Evolutionary conservation across 768 basidiomycete genomes (phyloP).

Genomic region (Atractiella rhizophila): DNA sequence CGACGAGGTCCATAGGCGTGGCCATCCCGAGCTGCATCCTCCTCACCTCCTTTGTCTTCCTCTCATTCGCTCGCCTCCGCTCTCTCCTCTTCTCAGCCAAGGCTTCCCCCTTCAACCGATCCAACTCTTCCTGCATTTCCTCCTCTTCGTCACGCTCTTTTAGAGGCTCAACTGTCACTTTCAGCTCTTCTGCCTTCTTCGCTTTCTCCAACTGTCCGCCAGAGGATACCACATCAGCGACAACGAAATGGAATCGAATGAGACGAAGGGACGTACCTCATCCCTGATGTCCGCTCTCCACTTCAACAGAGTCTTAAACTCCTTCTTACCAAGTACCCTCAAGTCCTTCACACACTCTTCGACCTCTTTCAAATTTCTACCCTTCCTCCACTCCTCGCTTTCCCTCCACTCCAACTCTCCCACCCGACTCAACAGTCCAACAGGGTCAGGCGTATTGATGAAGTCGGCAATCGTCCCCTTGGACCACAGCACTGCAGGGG

Average conservation of each 20-base stretch:
- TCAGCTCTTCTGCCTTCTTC: conserved; percentile 44
- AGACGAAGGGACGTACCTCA: conserved; percentile 33
- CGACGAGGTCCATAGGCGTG: conserved; percentile 81
- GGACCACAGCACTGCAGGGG: conserved; percentile 65
- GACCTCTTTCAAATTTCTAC: conserved; percentile 59
- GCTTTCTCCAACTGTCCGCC: conserved; percentile 47
- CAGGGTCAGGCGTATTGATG: conserved; percentile 41
- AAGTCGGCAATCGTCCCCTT: conserved; percentile 44
- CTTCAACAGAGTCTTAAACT: conserved; percentile 76
- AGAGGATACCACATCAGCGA: background rate
- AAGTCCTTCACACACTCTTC: conserved; percentile 68
- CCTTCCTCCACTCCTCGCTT: conserved; percentile 56
- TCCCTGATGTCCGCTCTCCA: conserved; percentile 72
- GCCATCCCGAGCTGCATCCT: conserved; percentile 95
- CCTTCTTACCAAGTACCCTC: conserved; percentile 89
- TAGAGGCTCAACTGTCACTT: conserved; percentile 28
- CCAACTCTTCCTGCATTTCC: conserved; percentile 73
- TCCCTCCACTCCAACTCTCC: conserved; percentile 53
- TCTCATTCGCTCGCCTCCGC: conserved; percentile 61
- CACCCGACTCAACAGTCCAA: conserved; percentile 46
- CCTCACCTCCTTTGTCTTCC: conserved; percentile 61
- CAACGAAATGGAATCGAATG: too few relatives aligned
- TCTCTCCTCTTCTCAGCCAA: conserved; percentile 49
- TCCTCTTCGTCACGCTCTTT: conserved; percentile 50
- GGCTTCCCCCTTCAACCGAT: conserved; percentile 53